A percentile compares a stretch with the other conserved stretches of the same genome.
Conservation (phyloP, 805 yeast species). For the Starmera quercuum region DNA sequence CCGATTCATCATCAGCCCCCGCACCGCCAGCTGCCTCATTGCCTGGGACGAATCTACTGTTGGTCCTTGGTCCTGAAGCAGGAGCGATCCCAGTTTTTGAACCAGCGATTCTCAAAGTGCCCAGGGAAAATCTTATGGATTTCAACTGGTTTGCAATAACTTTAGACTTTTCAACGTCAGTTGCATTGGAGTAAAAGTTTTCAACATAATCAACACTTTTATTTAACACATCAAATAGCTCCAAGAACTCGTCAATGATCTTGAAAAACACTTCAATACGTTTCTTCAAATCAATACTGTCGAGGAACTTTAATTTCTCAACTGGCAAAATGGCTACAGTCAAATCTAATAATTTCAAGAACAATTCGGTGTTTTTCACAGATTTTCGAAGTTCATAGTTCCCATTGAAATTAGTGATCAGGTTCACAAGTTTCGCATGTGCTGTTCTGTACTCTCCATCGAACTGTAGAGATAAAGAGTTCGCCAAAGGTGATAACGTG, state of each 20-base stretch:
- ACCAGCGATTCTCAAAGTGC: constrained; percentile 12
- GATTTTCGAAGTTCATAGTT: constrained; percentile 15
- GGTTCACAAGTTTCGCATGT: constrained; percentile 30
- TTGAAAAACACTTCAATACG: constrained; percentile 25
- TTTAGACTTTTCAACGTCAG: constrained; percentile 43
- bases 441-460: constrained; percentile 40
- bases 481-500: constrained; percentile 52
- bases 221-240: constrained; percentile 31
- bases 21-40: neutral
- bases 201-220: constrained; percentile 28
- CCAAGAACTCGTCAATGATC: constrained; percentile 27
- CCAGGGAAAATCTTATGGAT: constrained; percentile 41
- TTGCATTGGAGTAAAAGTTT: constrained; percentile 41
- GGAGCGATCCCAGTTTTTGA: neutral
- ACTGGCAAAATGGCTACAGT: constrained; percentile 45
- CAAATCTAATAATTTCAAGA: constrained; percentile 33
- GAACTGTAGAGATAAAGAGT: constrained; percentile 48
- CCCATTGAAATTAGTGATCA: constrained; percentile 21
- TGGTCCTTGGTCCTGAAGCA: neutral
- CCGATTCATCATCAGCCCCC: constrained; percentile 23
- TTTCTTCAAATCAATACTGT: constrained; percentile 22
- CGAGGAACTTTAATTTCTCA: constrained; percentile 33
- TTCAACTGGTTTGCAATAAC: constrained; percentile 49
- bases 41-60: constrained; percentile 2
- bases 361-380: constrained; percentile 13